Evolutionary conservation across 2,329 filamentous ascomycete genomes (phyloP).

Genomic region (Pyrenophora tritici-repentis): DNA sequence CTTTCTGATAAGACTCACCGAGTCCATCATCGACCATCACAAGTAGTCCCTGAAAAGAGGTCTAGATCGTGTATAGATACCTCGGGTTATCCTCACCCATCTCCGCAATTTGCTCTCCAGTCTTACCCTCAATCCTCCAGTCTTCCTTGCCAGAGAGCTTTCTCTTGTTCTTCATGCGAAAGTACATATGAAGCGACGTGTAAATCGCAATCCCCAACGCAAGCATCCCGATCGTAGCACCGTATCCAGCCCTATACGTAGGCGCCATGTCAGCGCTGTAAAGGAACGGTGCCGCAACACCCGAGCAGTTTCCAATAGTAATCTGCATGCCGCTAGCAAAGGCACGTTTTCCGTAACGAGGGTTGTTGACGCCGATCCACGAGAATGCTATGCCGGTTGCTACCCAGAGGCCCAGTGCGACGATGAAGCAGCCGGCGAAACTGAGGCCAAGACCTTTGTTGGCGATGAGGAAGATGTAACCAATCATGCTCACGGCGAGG

Average conservation of each 20-base stretch:
- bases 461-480: conserved; percentile 52
- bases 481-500: conserved; percentile 50
- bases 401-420: conserved; percentile 35
- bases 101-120: conserved; percentile 30
- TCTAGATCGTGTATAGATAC: conserved; percentile 30
- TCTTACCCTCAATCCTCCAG: conserved; percentile 30
- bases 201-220: conserved; percentile 25
- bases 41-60: not conserved
- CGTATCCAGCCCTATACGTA: conserved; percentile 27
- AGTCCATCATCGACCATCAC: not conserved
- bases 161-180: conserved; percentile 26
- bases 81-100: conserved; percentile 34
- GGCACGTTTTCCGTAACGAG: conserved; percentile 39
- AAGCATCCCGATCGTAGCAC: conserved; percentile 30
- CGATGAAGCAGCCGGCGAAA: conserved; percentile 36
- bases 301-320: conserved; percentile 44
- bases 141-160: conserved; percentile 31
- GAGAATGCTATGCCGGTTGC: conserved; percentile 33
- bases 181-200: conserved; percentile 25
- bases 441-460: conserved; percentile 24
- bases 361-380: conserved; percentile 38
- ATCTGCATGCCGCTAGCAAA: conserved; percentile 44
- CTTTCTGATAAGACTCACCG: too few relatives aligned
- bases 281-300: conserved; percentile 34
- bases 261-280: conserved; percentile 21